A percentile compares a stretch with the other conserved stretches of the same genome.
phyloP scores from a whole-genome alignment of 108 stramenopile genomes.

The Nitzschia sp. region DNA sequence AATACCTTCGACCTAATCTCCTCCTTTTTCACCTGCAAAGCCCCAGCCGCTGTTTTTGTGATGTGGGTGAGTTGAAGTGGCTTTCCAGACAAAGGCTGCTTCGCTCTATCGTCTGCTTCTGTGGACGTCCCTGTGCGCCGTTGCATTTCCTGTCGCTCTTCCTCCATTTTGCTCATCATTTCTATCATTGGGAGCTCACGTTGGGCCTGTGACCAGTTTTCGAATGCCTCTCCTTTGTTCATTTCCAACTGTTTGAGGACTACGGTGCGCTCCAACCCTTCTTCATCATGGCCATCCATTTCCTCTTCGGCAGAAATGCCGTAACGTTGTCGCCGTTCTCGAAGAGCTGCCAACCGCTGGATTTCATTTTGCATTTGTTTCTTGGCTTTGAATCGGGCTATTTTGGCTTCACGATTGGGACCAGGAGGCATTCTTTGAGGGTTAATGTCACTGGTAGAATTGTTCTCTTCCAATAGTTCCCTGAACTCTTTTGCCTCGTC shows the following conservation, averaged over 20 bases:
- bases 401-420: slow-evolving; percentile 56
- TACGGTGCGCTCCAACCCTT: slow-evolving; percentile 55
- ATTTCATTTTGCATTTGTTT: slow-evolving; percentile 45
- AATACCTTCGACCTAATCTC: slow-evolving; percentile 84
- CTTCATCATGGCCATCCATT: slow-evolving; percentile 75
- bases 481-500: slow-evolving; percentile 52
- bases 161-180: slow-evolving; percentile 54
- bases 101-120: slow-evolving; percentile 13
- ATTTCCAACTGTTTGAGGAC: slow-evolving; percentile 49
- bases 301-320: slow-evolving; percentile 51
- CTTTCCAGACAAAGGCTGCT: slow-evolving; percentile 28
- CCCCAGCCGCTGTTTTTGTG: slow-evolving; percentile 66
- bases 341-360: slow-evolving; percentile 41
- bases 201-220: slow-evolving; percentile 54
- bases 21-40: slow-evolving; percentile 66
- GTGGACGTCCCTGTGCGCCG: slow-evolving; percentile 9
- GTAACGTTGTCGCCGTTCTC: slow-evolving; percentile 55
- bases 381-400: slow-evolving; percentile 56
- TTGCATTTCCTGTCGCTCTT: slow-evolving; percentile 24
- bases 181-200: slow-evolving; percentile 73
- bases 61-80: slow-evolving; percentile 75
- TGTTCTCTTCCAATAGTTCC: slow-evolving; percentile 36
- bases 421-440: slow-evolving; percentile 1
- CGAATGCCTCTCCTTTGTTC: slow-evolving; percentile 54
- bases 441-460: slow-evolving; percentile 7